Evolutionary conservation across 2,329 filamentous ascomycete genomes (phyloP).

Genomic region (Fusarium miscanthi): DNA sequence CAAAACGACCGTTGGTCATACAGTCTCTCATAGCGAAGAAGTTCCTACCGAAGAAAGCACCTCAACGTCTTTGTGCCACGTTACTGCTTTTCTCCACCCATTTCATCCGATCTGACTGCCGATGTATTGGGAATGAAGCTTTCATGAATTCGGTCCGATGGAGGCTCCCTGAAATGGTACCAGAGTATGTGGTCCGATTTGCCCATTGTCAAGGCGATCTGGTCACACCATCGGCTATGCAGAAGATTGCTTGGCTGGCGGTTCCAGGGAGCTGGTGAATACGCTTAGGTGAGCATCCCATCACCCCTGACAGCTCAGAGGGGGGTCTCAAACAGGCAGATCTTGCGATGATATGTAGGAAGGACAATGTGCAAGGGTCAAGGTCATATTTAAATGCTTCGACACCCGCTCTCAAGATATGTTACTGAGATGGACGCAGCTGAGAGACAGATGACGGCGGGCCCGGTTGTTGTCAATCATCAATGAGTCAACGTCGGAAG

Average conservation of each 20-base stretch:
- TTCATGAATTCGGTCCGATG: conserved; percentile 8
- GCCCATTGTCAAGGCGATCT: neutral
- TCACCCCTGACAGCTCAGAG: neutral
- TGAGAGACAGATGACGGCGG: conserved; percentile 13
- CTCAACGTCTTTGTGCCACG: conserved; percentile 4
- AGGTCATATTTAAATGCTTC: conserved; percentile 38
- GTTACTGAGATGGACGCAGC: neutral
- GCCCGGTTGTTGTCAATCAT: neutral
- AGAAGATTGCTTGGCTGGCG: conserved; percentile 15
- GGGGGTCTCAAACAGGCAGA: neutral
- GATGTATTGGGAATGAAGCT: neutral
- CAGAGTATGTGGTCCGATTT: neutral
- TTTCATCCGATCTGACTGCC: neutral
- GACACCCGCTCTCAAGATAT: conserved; percentile 1
- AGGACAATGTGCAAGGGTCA: conserved; percentile 30
- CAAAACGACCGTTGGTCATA: neutral
- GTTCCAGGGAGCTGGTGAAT: neutral
- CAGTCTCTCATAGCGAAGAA: neutral
- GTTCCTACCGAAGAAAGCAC: neutral
- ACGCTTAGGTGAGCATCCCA: neutral
- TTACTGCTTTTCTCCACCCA: neutral
- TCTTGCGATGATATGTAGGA: conserved; percentile 21
- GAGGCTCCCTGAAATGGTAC: neutral
- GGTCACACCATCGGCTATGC: conserved; percentile 17
- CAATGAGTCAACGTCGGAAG: neutral